Base-by-base conservation (phyloP, 768 basidiomycete genomes). In the Mycena amicta region DNA sequence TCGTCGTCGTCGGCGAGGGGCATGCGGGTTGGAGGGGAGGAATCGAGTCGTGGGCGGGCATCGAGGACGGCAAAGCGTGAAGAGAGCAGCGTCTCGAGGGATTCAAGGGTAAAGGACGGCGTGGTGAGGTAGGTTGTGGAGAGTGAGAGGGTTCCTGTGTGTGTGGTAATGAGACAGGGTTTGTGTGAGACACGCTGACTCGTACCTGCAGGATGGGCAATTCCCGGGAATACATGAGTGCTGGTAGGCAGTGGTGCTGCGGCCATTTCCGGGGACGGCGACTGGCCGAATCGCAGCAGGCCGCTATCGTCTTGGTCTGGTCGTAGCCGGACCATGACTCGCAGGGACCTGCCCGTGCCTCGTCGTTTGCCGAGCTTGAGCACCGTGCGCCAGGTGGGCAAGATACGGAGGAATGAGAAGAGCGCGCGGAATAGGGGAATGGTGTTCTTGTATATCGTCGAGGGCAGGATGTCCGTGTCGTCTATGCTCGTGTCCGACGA, bases 381-480 rank as follows among this genome's bases (percentile, higher is more conserved):
- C 81, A 81, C 51, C 88, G 80, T 70, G 83, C 58, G 87, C 90
- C 90, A 93, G 0, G 88, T 77, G 18, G 92, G 92, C 3, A 92
- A 79, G 25, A 91, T 79, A 53, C 90, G 81, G 46, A 93, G 78
- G 41, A 93, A 72, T 52, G 85, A 87, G 77, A 77, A 93, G 5
- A 90, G 68, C 67, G 89, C 90, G 50, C 92, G 82, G 75, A 93
- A 93, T 20, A 92, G 80, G 29, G 89, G 82, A 66, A 93, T 93
- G 31, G 88, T 85, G 65, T 92, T 87, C 72, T 93, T 93, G 81
- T 93, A 93, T 53, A 92, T 87, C 13, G 87, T 89, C 0, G 91
- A 81, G 31, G 88, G 83, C 15, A 86, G 83, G 37, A 88, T 77
- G 57, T 88, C 87, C 50, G 71, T 64, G 55, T 69, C 69, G 45